Evolutionary conservation across 352 stramenopile species (phyloP), one percentile per base, ranked within the genome.

Genomic region (Pythium guiyangense): DNA sequence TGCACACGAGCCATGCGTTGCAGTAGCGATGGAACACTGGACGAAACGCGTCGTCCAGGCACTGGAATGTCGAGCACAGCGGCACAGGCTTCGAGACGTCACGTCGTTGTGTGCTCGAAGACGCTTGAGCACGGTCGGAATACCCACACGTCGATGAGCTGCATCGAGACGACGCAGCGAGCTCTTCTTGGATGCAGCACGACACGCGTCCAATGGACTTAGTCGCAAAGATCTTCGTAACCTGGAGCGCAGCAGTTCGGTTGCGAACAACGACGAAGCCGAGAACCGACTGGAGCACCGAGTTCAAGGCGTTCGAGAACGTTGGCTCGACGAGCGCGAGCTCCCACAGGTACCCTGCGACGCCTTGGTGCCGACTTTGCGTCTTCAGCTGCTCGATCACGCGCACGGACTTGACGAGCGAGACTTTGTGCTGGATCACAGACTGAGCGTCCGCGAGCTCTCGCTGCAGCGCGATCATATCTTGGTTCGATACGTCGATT

Each of bases 151-250:
- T 17, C 44, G 48, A 49, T 14, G 26, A 4, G 18, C 11, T 26
- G 31, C 58, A 66, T 4, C 45, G 20, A 53, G 49, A 17, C 15
- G 43, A 27, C 0, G 50, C 44, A 6, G 49, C 52, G 25, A 66
- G 37, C 35, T 71, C 64, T 26, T 68, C 64, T 29, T 54, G n/a
- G 6, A 69, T 52, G 29, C 61, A 69, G 49, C 65, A 72, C 3
- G 60, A 59, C 37, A 72, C 57, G 51, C 57, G 39, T 2, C 65
- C 65, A 25, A 63, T 63, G 6, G 29, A 20, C 42, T 61, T 20
- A 1, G 64, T 39, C 12, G 57, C 17, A 49, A 69, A 72, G 6
- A 40, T 20, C 17, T 56, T 47, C 6, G 66, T 49, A 6, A 73
- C 48, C 4, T 12, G n/a, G 17, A 73, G 20, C 3, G 62, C 66